A percentile compares a stretch with the other conserved stretches of the same genome.
Evolutionary conservation across 345 rosid species (phyloP).

Genomic region (Gynandropsis gynandra): DNA sequence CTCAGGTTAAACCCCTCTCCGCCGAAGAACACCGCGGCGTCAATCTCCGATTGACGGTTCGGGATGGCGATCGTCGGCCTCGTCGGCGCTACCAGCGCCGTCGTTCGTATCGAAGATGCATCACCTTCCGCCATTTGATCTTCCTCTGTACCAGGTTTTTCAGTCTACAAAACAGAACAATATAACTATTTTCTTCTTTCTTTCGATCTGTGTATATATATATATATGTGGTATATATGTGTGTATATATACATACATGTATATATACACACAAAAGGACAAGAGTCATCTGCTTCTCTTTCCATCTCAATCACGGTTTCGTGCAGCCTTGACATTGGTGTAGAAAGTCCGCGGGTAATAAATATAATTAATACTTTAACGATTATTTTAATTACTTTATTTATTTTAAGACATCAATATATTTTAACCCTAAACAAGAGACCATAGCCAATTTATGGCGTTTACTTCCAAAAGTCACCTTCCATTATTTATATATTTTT

Average conservation of each 20-base stretch:
- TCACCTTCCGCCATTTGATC: conserved; percentile 52
- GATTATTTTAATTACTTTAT: conserved; percentile 6
- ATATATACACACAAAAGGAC: conserved; percentile 15
- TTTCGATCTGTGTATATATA: conserved; percentile 11
- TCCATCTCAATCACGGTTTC: conserved; percentile 20
- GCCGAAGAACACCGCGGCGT: conserved; percentile 40
- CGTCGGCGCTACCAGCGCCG: conserved; percentile 29
- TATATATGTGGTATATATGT: conserved; percentile 1
- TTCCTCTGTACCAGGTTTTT: not conserved
- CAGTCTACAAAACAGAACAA: not conserved
- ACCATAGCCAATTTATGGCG: conserved; percentile 15
- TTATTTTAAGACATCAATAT: conserved; percentile 3
- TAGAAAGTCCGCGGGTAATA: conserved; percentile 24
- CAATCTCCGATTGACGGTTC: conserved; percentile 46
- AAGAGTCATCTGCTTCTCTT: conserved; percentile 29
- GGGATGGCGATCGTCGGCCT: conserved; percentile 75
- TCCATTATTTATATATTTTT: not conserved
- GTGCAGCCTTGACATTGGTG: conserved; percentile 31
- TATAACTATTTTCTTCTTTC: not conserved
- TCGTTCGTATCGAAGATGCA: conserved; percentile 24
- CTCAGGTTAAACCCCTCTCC: conserved; percentile 47
- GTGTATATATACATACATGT: not conserved
- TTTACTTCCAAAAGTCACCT: conserved; percentile 29
- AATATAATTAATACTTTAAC: conserved; percentile 20
- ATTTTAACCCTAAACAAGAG: too few relatives aligned